Base-by-base conservation (phyloP, 768 basidiomycete genomes). In the Pisolithus marmoratus region DNA sequence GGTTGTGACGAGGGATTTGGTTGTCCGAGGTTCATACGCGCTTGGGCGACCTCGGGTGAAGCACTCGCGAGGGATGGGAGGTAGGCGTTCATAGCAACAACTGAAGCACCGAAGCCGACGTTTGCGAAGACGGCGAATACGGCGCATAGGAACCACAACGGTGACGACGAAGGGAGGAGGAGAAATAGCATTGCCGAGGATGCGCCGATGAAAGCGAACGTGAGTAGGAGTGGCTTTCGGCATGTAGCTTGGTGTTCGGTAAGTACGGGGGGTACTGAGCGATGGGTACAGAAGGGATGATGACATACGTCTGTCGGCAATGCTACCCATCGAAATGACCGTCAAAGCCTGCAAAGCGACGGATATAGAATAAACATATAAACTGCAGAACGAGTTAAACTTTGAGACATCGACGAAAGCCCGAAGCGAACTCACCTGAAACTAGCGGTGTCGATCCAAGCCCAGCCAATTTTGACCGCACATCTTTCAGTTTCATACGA, bases 291-390 rank as follows among this genome's bases (percentile, higher is more conserved):
- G 20, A 27, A 22, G 7, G 19, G 19, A 22, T 29, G 8, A 31
- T 38, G 40, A 75, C 88, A 53, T 59, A 94, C 93, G 84, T 55
- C 89, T 82, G 69, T 98, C 92, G 1, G 94, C 95, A 50, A 95
- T 84, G 15, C 83, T 83, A 7, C 92, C 91, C 77, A 96, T 89
- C 5, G 94, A 94, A 50, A 99, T 93, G 37, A 99, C 93, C 0
- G 87, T 90, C n/a, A 97, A 61, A 0, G 94, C 94, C 64, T 97
- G 94, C 0, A 95, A 68, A 0, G 87, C 86, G 1, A 97, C 94
- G 1, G 90, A 91, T 14, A 84, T 73, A 1, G 94, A 96, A 67
- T 92, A 89, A 27, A 86, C 79, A 63, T 95, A 94, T 34, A 99
- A 74, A 60, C 93, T 94, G 60, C 3, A 7, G 0, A 26, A 3